Evolutionary conservation across 129 eudicot genomes (phyloP).

Genomic region (Lactuca sativa): DNA sequence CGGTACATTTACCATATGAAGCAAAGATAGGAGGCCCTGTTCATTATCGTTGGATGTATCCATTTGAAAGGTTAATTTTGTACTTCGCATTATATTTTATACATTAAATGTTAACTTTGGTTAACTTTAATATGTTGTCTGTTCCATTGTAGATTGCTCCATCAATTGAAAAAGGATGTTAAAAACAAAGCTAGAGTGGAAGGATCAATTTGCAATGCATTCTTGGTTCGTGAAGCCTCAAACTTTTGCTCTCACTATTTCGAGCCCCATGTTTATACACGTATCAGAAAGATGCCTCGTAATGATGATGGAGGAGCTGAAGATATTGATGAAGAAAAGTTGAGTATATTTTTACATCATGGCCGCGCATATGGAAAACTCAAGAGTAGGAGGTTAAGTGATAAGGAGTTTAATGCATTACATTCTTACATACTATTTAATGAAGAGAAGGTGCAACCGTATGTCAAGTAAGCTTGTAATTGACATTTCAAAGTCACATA

Average conservation of each 20-base stretch:
- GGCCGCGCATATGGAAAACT: no score
- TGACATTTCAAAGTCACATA: no score
- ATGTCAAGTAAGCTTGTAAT: no score
- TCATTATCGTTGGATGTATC: constrained; percentile 28
- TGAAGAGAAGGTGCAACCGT: no score
- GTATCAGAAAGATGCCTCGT: not conserved
- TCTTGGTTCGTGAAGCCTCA: constrained; percentile 6
- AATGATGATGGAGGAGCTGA: constrained; percentile 8
- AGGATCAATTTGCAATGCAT: no score
- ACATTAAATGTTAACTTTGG: no score
- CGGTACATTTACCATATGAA: constrained; percentile 14
- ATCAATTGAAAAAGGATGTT: not conserved
- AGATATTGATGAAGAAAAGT: no score
- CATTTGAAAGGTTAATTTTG: constrained; percentile 8
- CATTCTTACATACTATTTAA: no score
- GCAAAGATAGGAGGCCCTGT: constrained; percentile 19
- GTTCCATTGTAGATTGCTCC: not conserved
- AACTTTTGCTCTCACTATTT: constrained; percentile 11
- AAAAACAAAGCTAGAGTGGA: constrained; percentile 7
- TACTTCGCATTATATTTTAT: no score
- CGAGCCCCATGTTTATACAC: not conserved
- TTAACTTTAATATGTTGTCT: not conserved
- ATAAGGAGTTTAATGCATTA: no score
- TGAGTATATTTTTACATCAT: no score
- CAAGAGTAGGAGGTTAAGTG: no score